Percentiles rank a stretch among this genome's conserved stretches.
phyloP scores from a whole-genome alignment of 2,329 filamentous ascomycete species.

The Exophiala viscosa region DNA sequence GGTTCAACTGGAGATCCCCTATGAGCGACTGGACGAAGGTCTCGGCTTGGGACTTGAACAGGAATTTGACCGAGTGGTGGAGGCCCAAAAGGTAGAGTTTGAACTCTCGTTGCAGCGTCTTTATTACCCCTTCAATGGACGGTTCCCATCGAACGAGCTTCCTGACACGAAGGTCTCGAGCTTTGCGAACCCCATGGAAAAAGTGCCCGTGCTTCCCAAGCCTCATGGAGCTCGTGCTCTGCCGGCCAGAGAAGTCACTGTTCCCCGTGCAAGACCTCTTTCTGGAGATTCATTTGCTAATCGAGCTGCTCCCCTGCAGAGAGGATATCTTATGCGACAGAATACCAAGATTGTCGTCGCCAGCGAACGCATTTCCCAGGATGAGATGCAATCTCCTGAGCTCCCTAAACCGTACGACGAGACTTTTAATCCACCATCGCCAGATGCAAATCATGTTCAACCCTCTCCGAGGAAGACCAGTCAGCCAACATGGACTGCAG shows the following conservation, averaged over 20 bases:
- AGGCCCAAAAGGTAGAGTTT: constrained; percentile 88
- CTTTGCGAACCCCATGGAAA: constrained; percentile 16
- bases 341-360: constrained; percentile 96
- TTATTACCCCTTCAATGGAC: constrained; percentile 30
- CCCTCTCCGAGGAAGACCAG: constrained; percentile 71
- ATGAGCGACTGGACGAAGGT: constrained; percentile 62
- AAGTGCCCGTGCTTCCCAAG: constrained; percentile 22
- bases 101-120: constrained; percentile 42
- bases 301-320: constrained; percentile 65
- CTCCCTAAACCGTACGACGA: constrained; percentile 39
- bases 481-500: constrained; percentile 90
- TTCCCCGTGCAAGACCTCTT: constrained; percentile 8
- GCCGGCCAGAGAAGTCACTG: neutral
- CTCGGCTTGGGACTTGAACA: constrained; percentile 81
- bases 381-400: constrained; percentile 38
- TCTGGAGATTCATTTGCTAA: constrained; percentile 56
- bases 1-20: constrained; percentile 77
- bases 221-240: constrained; percentile 19
- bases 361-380: constrained; percentile 66
- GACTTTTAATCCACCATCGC: constrained; percentile 31
- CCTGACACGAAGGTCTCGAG: constrained; percentile 20
- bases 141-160: constrained; percentile 26
- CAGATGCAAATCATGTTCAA: constrained; percentile 31
- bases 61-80: constrained; percentile 92
- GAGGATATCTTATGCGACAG: constrained; percentile 96